phyloP scores from a whole-genome alignment of 225 moss, liverwort and hornwort genomes.

The Neckera pumila region DNA sequence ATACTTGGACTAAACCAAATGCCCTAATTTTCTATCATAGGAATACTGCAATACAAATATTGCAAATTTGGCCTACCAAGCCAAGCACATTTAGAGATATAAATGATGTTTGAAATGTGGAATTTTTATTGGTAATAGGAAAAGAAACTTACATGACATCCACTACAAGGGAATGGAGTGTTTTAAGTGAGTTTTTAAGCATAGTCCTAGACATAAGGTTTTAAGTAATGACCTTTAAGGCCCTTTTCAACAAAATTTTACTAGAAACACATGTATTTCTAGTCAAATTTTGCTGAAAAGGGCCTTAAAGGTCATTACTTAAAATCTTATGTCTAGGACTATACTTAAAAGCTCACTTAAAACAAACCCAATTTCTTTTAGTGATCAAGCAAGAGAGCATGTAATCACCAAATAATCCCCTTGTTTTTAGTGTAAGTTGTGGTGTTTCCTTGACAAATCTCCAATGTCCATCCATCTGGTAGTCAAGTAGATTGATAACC shows the following conservation, averaged over 20 bases:
- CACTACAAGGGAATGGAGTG: too few species aligned
- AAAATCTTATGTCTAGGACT: too few species aligned
- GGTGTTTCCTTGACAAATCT: neutral
- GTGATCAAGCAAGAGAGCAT: neutral
- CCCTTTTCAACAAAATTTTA: too few species aligned
- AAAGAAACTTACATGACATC: neutral
- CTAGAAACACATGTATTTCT: too few species aligned
- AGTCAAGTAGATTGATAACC: constrained; percentile 16
- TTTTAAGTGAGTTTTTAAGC: too few species aligned
- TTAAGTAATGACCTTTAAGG: too few species aligned
- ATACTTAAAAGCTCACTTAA: too few species aligned
- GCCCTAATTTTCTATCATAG: constrained; percentile 9
- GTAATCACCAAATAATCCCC: neutral
- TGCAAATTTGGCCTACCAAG: neutral
- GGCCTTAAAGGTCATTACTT: too few species aligned
- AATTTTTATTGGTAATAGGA: neutral
- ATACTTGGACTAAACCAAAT: constrained; percentile 13
- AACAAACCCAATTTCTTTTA: too few species aligned
- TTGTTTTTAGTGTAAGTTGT: constrained; percentile 4
- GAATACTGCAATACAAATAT: constrained; percentile 19
- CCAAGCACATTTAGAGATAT: neutral
- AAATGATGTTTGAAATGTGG: neutral
- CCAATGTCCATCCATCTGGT: constrained; percentile 24
- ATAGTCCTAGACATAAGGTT: too few species aligned
- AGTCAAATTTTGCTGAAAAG: too few species aligned